Evolutionary conservation across 768 basidiomycete species (phyloP), one percentile per base, ranked within the genome.

Genomic region (Tylopilus subfusipes): DNA sequence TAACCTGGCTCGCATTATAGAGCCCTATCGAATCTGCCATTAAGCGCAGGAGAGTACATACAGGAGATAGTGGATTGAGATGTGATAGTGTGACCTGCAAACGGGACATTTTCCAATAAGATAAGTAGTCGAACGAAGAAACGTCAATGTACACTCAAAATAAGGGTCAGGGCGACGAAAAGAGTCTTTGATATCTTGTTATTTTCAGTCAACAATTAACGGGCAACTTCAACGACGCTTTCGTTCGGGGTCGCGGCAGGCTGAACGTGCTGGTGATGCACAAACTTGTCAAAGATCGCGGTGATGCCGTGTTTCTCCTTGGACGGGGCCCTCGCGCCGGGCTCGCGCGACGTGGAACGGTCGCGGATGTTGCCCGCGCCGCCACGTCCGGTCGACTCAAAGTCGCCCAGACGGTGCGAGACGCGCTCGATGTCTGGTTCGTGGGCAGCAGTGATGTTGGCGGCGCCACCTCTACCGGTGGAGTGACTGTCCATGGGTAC

Each of bases 401-500:
- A 72, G 0, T 69, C 72, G 5, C 56, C 57, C 6, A 48, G 36
- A 31, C 64, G 63, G 46, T 70, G 64, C 12, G 27, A 9, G 50
- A 63, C 49, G 19, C 47, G 65, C 34, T 82, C 80, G 38, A 77
- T 58, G 0, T 66, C 63, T 1, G 80, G 80, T 6, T 69, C 68
- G 25, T 68, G 72, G 0, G 54, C 21, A 25, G 46, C n/a, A 0
- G 78, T 80, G 21, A 87, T 62, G 57, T 88, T 88, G 3, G 82
- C 87, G 7, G 67, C 57, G n/a, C 87, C 86, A 33, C 87, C 86
- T 47, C 87, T 82, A 42, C 86, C 86, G 1, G 80, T 82, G 5
- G 85, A 86, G 64, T 87, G 84, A 14, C 83, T 84, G 50, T 18
- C 48, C n/a, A 22, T 11, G 51, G 10, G 21, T n/a, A 27, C 24